Conservation (phyloP, 768 basidiomycete genomes). For the Rhodocollybia butyracea region DNA sequence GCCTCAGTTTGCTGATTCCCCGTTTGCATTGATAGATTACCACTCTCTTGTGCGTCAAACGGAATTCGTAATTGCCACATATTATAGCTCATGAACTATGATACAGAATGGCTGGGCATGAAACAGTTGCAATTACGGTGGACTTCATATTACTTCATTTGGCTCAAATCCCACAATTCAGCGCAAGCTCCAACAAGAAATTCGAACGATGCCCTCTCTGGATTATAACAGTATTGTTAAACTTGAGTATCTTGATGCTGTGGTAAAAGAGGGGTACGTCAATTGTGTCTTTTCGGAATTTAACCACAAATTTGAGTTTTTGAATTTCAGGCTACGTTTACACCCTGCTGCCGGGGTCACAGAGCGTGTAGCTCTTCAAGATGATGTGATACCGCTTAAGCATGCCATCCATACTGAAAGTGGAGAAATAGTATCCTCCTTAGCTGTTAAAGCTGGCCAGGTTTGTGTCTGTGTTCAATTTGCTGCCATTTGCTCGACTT, state of each 20-base stretch:
- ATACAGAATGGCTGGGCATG: constrained; percentile 20
- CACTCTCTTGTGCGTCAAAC: too few species aligned
- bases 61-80: too few species aligned
- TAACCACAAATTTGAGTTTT: too few species aligned
- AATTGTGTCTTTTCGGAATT: too few species aligned
- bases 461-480: constrained; percentile 17
- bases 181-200: constrained; percentile 36
- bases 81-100: too few species aligned
- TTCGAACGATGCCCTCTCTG: constrained; percentile 20
- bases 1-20: too few species aligned
- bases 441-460: constrained; percentile 36
- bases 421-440: constrained; percentile 20
- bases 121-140: constrained; percentile 36
- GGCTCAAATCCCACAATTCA: constrained; percentile 36
- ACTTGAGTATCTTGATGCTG: constrained; percentile 39
- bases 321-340: constrained; percentile 30
- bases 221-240: constrained; percentile 35
- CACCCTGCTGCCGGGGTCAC: constrained; percentile 37
- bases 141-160: constrained; percentile 36
- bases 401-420: constrained; percentile 26
- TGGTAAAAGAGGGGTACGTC: constrained; percentile 37
- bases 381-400: constrained; percentile 40
- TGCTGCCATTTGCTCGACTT: too few species aligned
- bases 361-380: constrained; percentile 35
- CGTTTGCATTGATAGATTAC: too few species aligned